A percentile compares a stretch with the other conserved stretches of the same genome.
These are phyloP conservation scores for Jamesozyma lodderae DNA, from an alignment of 805 yeast genomes.

Conservation along the genomic window DNA sequence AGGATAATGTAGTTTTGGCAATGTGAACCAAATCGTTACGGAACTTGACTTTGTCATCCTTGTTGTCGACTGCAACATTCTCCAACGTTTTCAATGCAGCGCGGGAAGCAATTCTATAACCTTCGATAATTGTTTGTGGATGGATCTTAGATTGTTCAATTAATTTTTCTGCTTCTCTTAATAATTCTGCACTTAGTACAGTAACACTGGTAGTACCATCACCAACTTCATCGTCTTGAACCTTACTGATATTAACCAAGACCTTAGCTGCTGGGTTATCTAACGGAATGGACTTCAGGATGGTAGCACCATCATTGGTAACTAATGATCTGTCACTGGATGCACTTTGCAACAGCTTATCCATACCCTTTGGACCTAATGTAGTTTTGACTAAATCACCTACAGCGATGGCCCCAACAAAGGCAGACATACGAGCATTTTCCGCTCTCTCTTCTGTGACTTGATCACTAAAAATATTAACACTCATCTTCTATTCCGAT, in stretches of 20 bases:
- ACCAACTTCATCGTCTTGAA: slow-evolving; percentile 97
- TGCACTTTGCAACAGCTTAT: slow-evolving; percentile 82
- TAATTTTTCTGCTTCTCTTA: slow-evolving; percentile 89
- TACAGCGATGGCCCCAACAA: slow-evolving; percentile 98
- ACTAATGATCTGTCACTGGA: slow-evolving; percentile 69
- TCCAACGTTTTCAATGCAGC: slow-evolving; percentile 82
- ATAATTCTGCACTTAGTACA: slow-evolving; percentile 77
- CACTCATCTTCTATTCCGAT: slow-evolving; percentile 40
- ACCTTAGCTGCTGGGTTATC: slow-evolving; percentile 97
- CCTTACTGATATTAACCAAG: slow-evolving; percentile 86
- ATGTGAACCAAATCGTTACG: slow-evolving; percentile 73
- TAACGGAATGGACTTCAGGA: slow-evolving; percentile 83
- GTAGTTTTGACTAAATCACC: slow-evolving; percentile 94
- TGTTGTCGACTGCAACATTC: slow-evolving; percentile 66
- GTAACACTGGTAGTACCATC: slow-evolving; percentile 98
- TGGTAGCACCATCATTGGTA: slow-evolving; percentile 98
- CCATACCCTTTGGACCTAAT: slow-evolving; percentile 98
- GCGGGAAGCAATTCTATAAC: slow-evolving; percentile 78
- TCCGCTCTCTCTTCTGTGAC: slow-evolving; percentile 97
- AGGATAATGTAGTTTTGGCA: slow-evolving; percentile 87
- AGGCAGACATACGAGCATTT: slow-evolving; percentile 94
- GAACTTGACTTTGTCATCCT: slow-evolving; percentile 47
- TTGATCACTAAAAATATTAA: slow-evolving; percentile 92
- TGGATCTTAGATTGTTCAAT: slow-evolving; percentile 82
- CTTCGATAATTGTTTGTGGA: slow-evolving; percentile 96